Conservation (phyloP, 257 asterid genomes). For the Solanum appendiculatum region DNA sequence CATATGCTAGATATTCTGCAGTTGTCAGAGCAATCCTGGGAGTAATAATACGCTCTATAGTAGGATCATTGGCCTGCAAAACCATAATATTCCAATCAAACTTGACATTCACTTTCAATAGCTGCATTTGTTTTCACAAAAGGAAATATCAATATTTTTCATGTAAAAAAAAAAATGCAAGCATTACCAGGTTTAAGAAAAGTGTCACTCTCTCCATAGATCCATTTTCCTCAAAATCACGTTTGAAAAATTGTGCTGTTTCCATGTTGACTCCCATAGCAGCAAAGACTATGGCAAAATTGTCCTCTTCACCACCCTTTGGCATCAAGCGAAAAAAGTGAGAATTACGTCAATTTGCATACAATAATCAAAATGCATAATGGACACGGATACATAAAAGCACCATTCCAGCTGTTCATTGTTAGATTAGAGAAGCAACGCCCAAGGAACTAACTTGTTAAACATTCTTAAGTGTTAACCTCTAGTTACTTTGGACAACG, state of each 20-base stretch:
- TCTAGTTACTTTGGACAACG: background rate
- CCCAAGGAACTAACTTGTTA: background rate
- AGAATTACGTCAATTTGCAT: slow-evolving; percentile 5
- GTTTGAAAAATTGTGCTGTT: slow-evolving; percentile 95
- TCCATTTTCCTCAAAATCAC: slow-evolving; percentile 99
- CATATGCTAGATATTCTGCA: slow-evolving; percentile 93
- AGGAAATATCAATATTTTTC: background rate
- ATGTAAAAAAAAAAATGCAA: background rate
- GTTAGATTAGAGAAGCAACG: background rate
- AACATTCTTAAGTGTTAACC: background rate
- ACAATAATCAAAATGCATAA: background rate
- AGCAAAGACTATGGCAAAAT: slow-evolving; percentile 97
- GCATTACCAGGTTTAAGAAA: slow-evolving; percentile 75
- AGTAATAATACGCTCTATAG: slow-evolving; percentile 92
- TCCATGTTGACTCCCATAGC: slow-evolving; percentile 99
- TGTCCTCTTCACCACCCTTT: slow-evolving; percentile 81
- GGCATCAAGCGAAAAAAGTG: slow-evolving; percentile 7
- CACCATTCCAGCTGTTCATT: background rate
- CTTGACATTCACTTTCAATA: background rate
- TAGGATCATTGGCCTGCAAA: slow-evolving; percentile 93
- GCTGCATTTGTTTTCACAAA: background rate
- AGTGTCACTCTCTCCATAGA: slow-evolving; percentile 99
- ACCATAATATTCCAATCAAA: background rate
- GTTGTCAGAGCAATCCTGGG: slow-evolving; percentile 98
- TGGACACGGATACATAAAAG: background rate